Conservation (phyloP, 176 grass and related monocot genomes). For the Areca catechu region DNA sequence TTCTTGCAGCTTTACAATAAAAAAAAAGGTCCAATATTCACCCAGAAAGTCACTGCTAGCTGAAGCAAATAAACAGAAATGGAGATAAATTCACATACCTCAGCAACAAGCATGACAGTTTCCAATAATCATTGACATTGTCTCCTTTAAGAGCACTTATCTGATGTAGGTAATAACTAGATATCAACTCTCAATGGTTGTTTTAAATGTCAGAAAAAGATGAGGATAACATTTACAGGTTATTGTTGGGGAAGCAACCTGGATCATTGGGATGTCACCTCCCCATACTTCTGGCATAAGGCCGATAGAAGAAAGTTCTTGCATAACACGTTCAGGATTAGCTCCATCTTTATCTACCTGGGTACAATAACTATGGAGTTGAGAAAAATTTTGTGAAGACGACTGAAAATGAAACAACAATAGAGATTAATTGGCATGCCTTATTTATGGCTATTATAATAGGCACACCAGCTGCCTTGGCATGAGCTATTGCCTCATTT, state of each 20-base stretch:
- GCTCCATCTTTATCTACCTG: conserved; percentile 92
- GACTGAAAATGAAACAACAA: too few relatives aligned
- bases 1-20: conserved; percentile 70
- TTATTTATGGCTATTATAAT: conserved; percentile 97
- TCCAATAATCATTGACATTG: conserved; percentile 81
- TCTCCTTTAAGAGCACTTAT: conserved; percentile 95
- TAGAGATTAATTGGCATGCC: conserved; percentile 23
- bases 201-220: too few relatives aligned
- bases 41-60: neutral
- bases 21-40: neutral
- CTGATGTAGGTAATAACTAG: conserved; percentile 36
- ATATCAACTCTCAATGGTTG: neutral
- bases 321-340: conserved; percentile 80
- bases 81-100: conserved; percentile 36
- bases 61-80: conserved; percentile 25
- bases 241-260: conserved; percentile 31
- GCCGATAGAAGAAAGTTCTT: conserved; percentile 85
- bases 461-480: conserved; percentile 85
- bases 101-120: conserved; percentile 88
- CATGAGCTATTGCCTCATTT: conserved; percentile 93
- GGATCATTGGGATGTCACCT: conserved; percentile 81
- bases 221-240: neutral
- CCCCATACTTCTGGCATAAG: conserved; percentile 94
- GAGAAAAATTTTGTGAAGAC: too few relatives aligned
- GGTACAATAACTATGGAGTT: neutral